Conservation (phyloP, 2,329 filamentous ascomycete species). For the Talaromyces sp. region DNA sequence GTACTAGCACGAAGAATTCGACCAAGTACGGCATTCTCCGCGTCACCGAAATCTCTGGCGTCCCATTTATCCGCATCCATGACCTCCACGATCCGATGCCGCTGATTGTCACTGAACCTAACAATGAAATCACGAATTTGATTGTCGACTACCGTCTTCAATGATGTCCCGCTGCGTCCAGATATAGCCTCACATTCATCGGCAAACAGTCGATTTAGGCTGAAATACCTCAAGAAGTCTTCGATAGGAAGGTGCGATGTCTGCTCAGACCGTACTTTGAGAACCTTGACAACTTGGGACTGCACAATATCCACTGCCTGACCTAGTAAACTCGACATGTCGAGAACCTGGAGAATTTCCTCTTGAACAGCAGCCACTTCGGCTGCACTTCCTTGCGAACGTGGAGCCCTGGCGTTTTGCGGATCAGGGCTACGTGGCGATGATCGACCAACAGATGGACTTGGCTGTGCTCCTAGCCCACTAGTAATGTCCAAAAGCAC, state of each 20-base stretch:
- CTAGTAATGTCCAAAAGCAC: slow-evolving; percentile 92
- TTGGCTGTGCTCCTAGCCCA: slow-evolving; percentile 38
- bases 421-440: slow-evolving; percentile 48
- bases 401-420: slow-evolving; percentile 43
- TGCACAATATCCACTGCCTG: slow-evolving; percentile 66
- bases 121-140: slow-evolving; percentile 63
- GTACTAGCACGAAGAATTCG: slow-evolving; percentile 59
- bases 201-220: slow-evolving; percentile 61
- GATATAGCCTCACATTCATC: slow-evolving; percentile 66
- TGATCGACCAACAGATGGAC: slow-evolving; percentile 40
- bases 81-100: slow-evolving; percentile 54
- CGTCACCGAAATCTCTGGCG: slow-evolving; percentile 59
- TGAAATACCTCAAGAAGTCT: slow-evolving; percentile 61
- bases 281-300: slow-evolving; percentile 60
- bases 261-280: slow-evolving; percentile 62
- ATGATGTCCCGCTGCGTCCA: slow-evolving; percentile 56
- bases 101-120: slow-evolving; percentile 55
- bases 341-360: slow-evolving; percentile 61
- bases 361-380: slow-evolving; percentile 45
- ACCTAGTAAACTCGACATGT: slow-evolving; percentile 63
- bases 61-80: slow-evolving; percentile 65
- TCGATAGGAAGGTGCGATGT: slow-evolving; percentile 54
- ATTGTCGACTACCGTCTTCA: slow-evolving; percentile 60
- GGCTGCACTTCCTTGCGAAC: slow-evolving; percentile 25
- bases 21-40: slow-evolving; percentile 50